phyloP scores from a whole-genome alignment of 805 yeast species.

The Isabelozyma heimii region DNA sequence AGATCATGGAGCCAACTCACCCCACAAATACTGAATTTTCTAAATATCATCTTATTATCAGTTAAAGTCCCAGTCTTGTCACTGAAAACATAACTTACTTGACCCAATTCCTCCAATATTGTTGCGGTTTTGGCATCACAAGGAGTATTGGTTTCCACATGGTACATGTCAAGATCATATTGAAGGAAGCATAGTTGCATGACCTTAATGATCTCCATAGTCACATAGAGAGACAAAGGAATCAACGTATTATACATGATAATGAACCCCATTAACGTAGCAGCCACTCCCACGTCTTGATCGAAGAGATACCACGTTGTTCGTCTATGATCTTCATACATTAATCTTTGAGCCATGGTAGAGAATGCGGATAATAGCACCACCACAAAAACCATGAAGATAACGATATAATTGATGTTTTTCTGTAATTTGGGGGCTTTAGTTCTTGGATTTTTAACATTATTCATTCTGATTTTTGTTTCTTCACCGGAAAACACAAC shows the following conservation, averaged over 20 bases:
- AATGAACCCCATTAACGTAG: constrained; percentile 91
- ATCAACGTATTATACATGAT: constrained; percentile 97
- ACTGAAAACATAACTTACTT: constrained; percentile 89
- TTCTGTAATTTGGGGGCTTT: constrained; percentile 91
- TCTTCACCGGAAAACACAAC: constrained; percentile 95
- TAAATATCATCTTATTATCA: constrained; percentile 88
- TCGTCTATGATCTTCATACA: constrained; percentile 37
- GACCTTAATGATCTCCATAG: constrained; percentile 92
- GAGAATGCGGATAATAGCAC: constrained; percentile 72
- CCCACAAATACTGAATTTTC: constrained; percentile 86
- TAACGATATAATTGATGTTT: constrained; percentile 77
- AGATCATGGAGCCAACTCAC: constrained; percentile 84
- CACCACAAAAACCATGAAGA: constrained; percentile 86
- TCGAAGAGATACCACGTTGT: constrained; percentile 69
- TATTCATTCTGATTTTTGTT: constrained; percentile 93
- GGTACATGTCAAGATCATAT: constrained; percentile 94
- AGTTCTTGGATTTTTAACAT: constrained; percentile 81
- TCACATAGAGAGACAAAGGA: constrained; percentile 90
- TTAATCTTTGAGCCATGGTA: constrained; percentile 70
- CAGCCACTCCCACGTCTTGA: constrained; percentile 78
- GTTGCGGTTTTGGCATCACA: constrained; percentile 96
- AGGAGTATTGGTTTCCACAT: constrained; percentile 78
- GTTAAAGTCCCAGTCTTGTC: constrained; percentile 98
- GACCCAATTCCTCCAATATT: constrained; percentile 94
- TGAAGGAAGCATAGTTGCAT: constrained; percentile 80